phyloP scores from a whole-genome alignment of 2,329 filamentous ascomycete species.

The Pleomassaria siparia region DNA sequence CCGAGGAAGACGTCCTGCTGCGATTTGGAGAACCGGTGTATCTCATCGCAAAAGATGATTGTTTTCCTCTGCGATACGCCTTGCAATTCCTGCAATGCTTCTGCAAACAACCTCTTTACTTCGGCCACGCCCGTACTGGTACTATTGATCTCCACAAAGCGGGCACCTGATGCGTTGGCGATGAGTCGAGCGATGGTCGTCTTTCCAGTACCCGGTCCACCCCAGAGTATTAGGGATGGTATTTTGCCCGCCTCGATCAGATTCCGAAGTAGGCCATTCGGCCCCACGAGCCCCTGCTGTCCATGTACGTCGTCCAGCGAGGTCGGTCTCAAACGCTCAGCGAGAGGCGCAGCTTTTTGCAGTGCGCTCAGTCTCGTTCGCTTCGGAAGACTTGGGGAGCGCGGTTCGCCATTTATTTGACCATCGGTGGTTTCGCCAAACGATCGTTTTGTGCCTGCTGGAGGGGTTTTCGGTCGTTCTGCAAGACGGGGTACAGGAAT shows the following conservation, averaged over 20 bases:
- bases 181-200: slow-evolving; percentile 92
- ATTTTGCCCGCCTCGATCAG: slow-evolving; percentile 84
- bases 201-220: slow-evolving; percentile 77
- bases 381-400: slow-evolving; percentile 52
- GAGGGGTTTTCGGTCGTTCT: slow-evolving; percentile 29
- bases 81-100: slow-evolving; percentile 76
- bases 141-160: slow-evolving; percentile 95
- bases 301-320: slow-evolving; percentile 85
- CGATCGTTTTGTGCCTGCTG: slow-evolving; percentile 27
- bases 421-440: slow-evolving; percentile 22
- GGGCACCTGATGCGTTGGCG: slow-evolving; percentile 74
- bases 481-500: slow-evolving; percentile 11
- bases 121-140: slow-evolving; percentile 85
- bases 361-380: slow-evolving; percentile 61
- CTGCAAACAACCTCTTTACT: slow-evolving; percentile 87
- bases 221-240: slow-evolving; percentile 96
- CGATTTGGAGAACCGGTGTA: slow-evolving; percentile 85
- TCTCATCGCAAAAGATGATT: slow-evolving; percentile 97
- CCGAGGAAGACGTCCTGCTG: slow-evolving; percentile 95
- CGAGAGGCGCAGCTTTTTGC: slow-evolving; percentile 76
- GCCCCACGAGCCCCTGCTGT: slow-evolving; percentile 80
- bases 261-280: slow-evolving; percentile 77
- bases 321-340: slow-evolving; percentile 88
- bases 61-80: slow-evolving; percentile 83
- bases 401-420: slow-evolving; percentile 20